phyloP scores from a whole-genome alignment of 768 basidiomycete species.

The Sarcodon sp. region DNA sequence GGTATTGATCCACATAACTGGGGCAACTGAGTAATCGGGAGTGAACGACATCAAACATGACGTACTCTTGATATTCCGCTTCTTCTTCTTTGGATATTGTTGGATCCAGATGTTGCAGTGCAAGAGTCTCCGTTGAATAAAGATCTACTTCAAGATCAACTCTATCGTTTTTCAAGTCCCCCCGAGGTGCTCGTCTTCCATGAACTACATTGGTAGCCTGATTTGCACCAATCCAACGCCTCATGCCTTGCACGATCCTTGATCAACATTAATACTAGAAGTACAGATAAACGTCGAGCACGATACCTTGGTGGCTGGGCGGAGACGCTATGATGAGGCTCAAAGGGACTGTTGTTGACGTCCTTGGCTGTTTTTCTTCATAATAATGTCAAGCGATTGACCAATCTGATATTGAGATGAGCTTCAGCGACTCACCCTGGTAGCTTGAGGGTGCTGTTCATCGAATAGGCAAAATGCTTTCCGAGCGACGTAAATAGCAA shows the following conservation, averaged over 20 bases:
- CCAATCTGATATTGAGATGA: neutral
- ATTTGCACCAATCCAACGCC: conserved; percentile 61
- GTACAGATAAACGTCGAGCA: neutral
- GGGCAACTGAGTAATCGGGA: conserved; percentile 1
- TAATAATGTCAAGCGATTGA: neutral
- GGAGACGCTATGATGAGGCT: conserved; percentile 33
- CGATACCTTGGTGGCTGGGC: conserved; percentile 25
- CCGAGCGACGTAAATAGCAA: conserved; percentile 72
- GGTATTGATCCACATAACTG: conserved; percentile 67
- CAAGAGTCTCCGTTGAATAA: conserved; percentile 45
- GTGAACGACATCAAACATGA: neutral
- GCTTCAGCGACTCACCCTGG: conserved; percentile 43
- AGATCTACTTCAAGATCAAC: conserved; percentile 10
- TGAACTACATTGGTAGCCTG: conserved; percentile 26
- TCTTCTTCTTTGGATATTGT: conserved; percentile 50
- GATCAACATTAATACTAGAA: neutral
- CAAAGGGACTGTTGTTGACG: conserved; percentile 65
- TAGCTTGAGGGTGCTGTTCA: conserved; percentile 79
- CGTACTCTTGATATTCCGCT: conserved; percentile 61
- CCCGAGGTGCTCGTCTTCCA: conserved; percentile 19
- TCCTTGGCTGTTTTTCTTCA: conserved; percentile 57
- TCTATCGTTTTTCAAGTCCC: conserved; percentile 10
- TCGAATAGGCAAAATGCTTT: conserved; percentile 86
- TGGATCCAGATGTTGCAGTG: conserved; percentile 45
- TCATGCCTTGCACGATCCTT: conserved; percentile 69